These are phyloP conservation scores for Solanum lycopersicoides DNA, from an alignment of 257 asterid genomes.

Conservation along the genomic window DNA sequence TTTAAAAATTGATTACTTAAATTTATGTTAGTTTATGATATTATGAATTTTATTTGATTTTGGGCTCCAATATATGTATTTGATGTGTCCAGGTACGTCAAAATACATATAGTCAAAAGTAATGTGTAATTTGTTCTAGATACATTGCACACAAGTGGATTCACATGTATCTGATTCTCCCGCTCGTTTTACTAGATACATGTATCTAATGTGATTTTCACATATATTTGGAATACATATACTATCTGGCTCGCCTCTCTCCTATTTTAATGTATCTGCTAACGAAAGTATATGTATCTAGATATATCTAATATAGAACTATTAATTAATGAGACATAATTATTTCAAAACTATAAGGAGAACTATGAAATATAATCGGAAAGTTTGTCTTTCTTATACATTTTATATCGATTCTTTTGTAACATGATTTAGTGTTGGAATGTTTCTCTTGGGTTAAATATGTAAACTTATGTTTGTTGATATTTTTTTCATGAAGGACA, in stretches of 20 bases:
- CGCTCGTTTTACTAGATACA: no score
- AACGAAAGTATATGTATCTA: no score
- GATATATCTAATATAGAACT: no score
- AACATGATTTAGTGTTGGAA: neutral
- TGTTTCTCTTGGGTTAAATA: neutral
- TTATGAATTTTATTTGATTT: no score
- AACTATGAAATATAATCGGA: no score
- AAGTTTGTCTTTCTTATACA: neutral
- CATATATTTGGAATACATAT: neutral
- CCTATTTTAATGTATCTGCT: neutral
- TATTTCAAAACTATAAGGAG: no score
- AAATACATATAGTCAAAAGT: no score
- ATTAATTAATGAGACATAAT: no score
- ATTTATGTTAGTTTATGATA: no score
- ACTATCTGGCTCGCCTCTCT: neutral
- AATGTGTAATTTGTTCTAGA: neutral
- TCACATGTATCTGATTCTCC: neutral
- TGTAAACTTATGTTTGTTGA: neutral
- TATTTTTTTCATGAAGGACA: neutral
- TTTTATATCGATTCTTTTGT: neutral
- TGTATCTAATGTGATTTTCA: neutral
- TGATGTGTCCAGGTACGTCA: no score
- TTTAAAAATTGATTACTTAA: no score
- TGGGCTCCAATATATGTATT: no score
- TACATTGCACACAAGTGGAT: neutral